Percentiles rank a stretch among this genome's conserved stretches.
Evolutionary conservation across 169 alveolate species (phyloP).

Genomic region (Theileria equi): DNA sequence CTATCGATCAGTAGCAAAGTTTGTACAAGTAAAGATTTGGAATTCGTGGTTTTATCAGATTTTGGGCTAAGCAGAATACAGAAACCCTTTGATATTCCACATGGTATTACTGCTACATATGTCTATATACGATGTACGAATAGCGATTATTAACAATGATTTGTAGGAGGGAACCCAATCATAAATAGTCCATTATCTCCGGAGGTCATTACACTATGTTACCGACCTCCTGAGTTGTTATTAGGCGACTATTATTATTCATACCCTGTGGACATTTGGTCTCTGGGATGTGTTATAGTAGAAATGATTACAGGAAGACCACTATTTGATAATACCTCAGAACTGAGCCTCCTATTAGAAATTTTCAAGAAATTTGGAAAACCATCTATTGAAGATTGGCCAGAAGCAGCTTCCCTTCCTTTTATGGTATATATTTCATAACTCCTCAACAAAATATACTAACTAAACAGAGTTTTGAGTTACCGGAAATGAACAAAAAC

Average conservation of each 20-base stretch:
- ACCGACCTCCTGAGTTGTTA: slow-evolving; percentile 76
- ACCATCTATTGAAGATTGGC: slow-evolving; percentile 87
- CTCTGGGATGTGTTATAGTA: slow-evolving; percentile 70
- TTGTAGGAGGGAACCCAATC: no score
- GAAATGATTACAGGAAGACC: slow-evolving; percentile 84
- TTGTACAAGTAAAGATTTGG: no score
- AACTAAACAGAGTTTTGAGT: slow-evolving; percentile 4
- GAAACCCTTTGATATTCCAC: slow-evolving; percentile 15
- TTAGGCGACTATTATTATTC: slow-evolving; percentile 55
- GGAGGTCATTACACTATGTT: slow-evolving; percentile 72
- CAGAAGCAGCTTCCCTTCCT: slow-evolving; percentile 79
- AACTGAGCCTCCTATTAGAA: slow-evolving; percentile 72
- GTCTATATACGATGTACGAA: no score
- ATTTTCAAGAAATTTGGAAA: slow-evolving; percentile 77
- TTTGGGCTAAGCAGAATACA: slow-evolving; percentile 61
- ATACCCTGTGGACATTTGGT: slow-evolving; percentile 71
- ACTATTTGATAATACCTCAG: slow-evolving; percentile 83
- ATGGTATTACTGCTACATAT: background rate
- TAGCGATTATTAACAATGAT: no score
- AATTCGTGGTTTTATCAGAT: slow-evolving; percentile 59
- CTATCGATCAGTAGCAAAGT: no score
- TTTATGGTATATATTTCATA: slow-evolving; percentile 59
- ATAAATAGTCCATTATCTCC: slow-evolving; percentile 64
- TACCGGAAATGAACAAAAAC: background rate
- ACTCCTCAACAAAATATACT: slow-evolving; percentile 21